Evolutionary conservation across 192 early-diverging fungal species (phyloP).

Genomic region (Mortierella alpina): DNA sequence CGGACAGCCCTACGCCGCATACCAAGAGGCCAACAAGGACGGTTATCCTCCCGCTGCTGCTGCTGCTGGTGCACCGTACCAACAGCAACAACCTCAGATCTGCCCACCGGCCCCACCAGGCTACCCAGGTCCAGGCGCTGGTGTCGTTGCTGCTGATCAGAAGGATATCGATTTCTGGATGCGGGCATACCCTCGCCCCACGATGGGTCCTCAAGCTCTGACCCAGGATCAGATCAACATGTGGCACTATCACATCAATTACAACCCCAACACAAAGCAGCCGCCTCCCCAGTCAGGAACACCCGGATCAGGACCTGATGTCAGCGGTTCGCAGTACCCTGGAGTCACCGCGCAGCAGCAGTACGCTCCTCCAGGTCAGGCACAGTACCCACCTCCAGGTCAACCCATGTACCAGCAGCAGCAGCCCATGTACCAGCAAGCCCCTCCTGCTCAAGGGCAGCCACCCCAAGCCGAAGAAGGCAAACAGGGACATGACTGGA

Average conservation of each 20-base stretch:
- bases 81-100: neutral
- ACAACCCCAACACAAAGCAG: slow-evolving; percentile 27
- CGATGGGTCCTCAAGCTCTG: neutral
- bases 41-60: neutral
- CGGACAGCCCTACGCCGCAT: slow-evolving; percentile 11
- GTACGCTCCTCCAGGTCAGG: slow-evolving; percentile 8
- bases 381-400: neutral
- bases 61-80: neutral
- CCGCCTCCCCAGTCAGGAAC: neutral
- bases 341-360: slow-evolving; percentile 7
- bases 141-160: neutral
- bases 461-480: neutral
- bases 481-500: slow-evolving; percentile 26
- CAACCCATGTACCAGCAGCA: slow-evolving; percentile 1
- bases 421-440: neutral
- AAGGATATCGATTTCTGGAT: slow-evolving; percentile 30
- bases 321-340: slow-evolving; percentile 2
- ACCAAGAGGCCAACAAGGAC: slow-evolving; percentile 17
- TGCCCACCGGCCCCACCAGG: neutral
- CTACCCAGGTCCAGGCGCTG: neutral
- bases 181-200: slow-evolving; percentile 26
- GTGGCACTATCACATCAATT: slow-evolving; percentile 38
- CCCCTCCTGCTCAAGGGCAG: neutral
- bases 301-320: too few relatives aligned
- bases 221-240: slow-evolving; percentile 14